Evolutionary conservation across 2,329 filamentous ascomycete species (phyloP).

Genomic region (Nemania bipapillata): DNA sequence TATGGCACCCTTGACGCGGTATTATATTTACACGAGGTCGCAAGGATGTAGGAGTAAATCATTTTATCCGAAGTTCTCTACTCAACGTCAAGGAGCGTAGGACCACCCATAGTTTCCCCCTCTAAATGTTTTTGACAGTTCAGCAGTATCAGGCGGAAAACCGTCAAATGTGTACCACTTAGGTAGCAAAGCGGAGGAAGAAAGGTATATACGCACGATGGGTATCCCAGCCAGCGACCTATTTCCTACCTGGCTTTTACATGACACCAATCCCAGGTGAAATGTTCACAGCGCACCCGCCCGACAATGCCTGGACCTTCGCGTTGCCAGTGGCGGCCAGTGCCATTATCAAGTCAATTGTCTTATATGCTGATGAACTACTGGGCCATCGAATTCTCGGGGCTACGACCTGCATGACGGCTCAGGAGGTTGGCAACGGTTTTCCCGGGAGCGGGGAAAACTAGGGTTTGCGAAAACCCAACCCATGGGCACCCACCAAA

Average conservation of each 20-base stretch:
- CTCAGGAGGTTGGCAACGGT: slow-evolving; percentile 54
- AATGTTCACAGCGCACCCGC: slow-evolving; percentile 46
- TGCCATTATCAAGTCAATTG: slow-evolving; percentile 52
- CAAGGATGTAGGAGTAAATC: slow-evolving; percentile 56
- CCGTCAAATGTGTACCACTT: slow-evolving; percentile 62
- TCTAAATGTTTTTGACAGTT: too few species aligned
- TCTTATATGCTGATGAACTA: slow-evolving; percentile 51
- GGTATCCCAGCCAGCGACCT: slow-evolving; percentile 61
- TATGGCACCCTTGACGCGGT: background rate
- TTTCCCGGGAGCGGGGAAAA: slow-evolving; percentile 57
- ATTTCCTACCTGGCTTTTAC: slow-evolving; percentile 64
- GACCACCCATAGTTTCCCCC: too few species aligned
- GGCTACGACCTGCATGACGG: slow-evolving; percentile 57
- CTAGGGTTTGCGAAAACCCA: too few species aligned
- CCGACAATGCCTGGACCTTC: slow-evolving; percentile 52
- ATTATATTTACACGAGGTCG: slow-evolving; percentile 39
- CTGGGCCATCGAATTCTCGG: slow-evolving; percentile 58
- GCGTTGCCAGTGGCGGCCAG: slow-evolving; percentile 49
- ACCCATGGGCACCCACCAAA: too few species aligned
- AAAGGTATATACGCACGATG: slow-evolving; percentile 62
- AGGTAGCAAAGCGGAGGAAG: slow-evolving; percentile 67
- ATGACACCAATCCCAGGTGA: slow-evolving; percentile 61
- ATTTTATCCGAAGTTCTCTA: slow-evolving; percentile 60
- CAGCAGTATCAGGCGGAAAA: slow-evolving; percentile 55
- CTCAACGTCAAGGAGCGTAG: slow-evolving; percentile 52